Conservation (phyloP, 1,284 basidiomycete genomes). For the Taiwanofungus camphoratus region DNA sequence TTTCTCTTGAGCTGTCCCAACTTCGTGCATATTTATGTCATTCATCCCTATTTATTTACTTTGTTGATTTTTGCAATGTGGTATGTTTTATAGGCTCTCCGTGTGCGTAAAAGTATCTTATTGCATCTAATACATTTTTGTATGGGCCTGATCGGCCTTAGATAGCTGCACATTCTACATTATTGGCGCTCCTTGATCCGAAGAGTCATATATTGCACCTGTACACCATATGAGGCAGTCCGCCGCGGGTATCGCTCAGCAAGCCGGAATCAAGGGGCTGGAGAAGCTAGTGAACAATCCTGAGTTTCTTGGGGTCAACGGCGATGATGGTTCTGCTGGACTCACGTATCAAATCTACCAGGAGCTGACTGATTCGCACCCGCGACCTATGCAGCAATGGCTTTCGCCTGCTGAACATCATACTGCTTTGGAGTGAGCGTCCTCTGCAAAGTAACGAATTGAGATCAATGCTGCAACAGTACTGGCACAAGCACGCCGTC, state of each 20-base stretch:
- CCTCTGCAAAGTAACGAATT: conserved; percentile 41
- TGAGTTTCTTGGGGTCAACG: too few relatives aligned
- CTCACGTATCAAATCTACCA: conserved; percentile 1
- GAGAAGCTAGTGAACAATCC: too few relatives aligned
- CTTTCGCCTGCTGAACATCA: conserved; percentile 43
- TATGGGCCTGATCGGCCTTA: too few relatives aligned
- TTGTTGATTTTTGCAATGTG: not conserved
- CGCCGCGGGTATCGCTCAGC: too few relatives aligned
- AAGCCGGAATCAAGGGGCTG: too few relatives aligned
- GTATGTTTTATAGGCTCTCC: conserved; percentile 2
- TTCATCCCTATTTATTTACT: too few relatives aligned
- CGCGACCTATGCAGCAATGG: conserved; percentile 13
- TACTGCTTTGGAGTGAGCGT: conserved; percentile 71
- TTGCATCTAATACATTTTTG: conserved; percentile 3
- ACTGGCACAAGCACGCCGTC: conserved; percentile 8
- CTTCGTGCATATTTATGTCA: conserved; percentile 1
- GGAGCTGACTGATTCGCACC: too few relatives aligned
- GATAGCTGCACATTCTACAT: too few relatives aligned
- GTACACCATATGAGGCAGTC: too few relatives aligned
- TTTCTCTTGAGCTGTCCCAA: not conserved
- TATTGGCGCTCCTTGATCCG: too few relatives aligned
- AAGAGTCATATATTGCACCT: too few relatives aligned
- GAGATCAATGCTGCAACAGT: not conserved
- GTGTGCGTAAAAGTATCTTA: conserved; percentile 8
- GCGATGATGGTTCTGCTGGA: too few relatives aligned